Base-by-base conservation (phyloP, 2,329 filamentous ascomycete species). In the Cladosporium halotolerans region DNA sequence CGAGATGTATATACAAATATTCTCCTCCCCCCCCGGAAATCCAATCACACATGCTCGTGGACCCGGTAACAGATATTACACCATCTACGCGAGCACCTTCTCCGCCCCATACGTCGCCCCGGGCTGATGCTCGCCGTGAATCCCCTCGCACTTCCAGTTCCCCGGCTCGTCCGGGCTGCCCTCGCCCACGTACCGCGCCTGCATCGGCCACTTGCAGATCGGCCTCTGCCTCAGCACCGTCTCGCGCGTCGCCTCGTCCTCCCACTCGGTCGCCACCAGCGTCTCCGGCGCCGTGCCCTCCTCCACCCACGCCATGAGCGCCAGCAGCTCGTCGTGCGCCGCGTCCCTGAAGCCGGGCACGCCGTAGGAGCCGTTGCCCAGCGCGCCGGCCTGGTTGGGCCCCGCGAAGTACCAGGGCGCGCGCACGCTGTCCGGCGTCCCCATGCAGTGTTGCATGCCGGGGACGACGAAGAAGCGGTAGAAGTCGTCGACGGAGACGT, bases 381-480 rank as follows among this genome's bases (percentile, higher is more conserved):
- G 42, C 4, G 33, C 19, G 6, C 54, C 62, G 4, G 67, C 65
- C 57, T 70, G 68, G 42, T 64, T 68, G 13, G 57, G 63, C 14
- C 72, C 73, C 0, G 70, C 72, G 57, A 76, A 72, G 54, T 75
- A 75, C 73, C 73, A 75, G 4, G 73, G 73, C 23, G 73, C 72
- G 10, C 71, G 66, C 11, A 70, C 59, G 33, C 57, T 57, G 1
- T 59, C 18, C 23, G 63, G 61, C 7, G 72, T 72, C 33, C 68
- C 67, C 9, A 60, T 46, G 59, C 73, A 76, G 57, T 75, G 73
- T 33, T 66, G 61, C 73, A 74, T 75, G 7, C 72, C 73, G 2
- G 72, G 73, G 9, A 75, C 69, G 16, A 72, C 57, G 63, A 75
- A 75, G 60, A 71, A 68, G 43, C 71, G 68, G 62, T 68, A 75